A percentile compares a stretch with the other conserved stretches of the same genome.
These are phyloP conservation scores for Hymenoscyphus fraxineus DNA, from an alignment of 2,329 filamentous ascomycete species.

Conservation along the genomic window DNA sequence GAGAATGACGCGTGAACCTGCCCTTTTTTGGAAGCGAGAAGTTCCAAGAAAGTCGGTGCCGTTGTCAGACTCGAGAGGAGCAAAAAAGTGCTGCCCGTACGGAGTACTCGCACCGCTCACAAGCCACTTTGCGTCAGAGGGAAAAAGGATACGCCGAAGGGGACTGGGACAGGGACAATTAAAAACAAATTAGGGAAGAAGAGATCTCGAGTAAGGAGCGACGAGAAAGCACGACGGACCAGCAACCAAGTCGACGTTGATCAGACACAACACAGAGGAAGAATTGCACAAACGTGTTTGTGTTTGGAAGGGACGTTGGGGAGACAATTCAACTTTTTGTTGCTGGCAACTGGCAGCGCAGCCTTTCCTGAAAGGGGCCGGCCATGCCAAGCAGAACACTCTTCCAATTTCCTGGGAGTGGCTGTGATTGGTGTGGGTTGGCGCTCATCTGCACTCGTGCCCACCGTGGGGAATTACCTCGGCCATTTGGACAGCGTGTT, in stretches of 20 bases:
- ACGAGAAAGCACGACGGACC: slow-evolving; percentile 32
- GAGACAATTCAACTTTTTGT: not conserved
- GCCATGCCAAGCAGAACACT: not conserved
- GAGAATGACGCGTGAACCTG: slow-evolving; percentile 6
- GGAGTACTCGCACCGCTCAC: not conserved
- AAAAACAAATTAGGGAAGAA: slow-evolving; percentile 16
- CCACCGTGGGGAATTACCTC: too few species aligned
- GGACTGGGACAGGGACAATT: slow-evolving; percentile 12
- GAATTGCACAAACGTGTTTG: slow-evolving; percentile 1
- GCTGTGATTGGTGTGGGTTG: not conserved
- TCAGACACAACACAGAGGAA: slow-evolving; percentile 1
- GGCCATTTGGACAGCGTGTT: too few species aligned
- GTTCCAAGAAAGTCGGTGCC: slow-evolving; percentile 3
- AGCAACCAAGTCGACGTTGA: slow-evolving; percentile 20
- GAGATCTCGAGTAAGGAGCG: slow-evolving; percentile 39
- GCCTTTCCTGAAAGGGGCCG: not conserved
- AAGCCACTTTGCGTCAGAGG: not conserved
- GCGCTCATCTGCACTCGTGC: too few species aligned
- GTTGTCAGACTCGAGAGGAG: slow-evolving; percentile 3
- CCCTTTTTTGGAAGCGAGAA: slow-evolving; percentile 10
- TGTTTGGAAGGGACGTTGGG: slow-evolving; percentile 1
- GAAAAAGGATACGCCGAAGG: not conserved
- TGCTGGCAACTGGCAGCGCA: not conserved
- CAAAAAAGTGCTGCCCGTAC: not conserved
- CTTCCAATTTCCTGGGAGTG: not conserved